Percentiles rank a stretch among this genome's conserved stretches.
Evolutionary conservation across 805 yeast genomes (phyloP).

Genomic region (Candida easanensis): DNA sequence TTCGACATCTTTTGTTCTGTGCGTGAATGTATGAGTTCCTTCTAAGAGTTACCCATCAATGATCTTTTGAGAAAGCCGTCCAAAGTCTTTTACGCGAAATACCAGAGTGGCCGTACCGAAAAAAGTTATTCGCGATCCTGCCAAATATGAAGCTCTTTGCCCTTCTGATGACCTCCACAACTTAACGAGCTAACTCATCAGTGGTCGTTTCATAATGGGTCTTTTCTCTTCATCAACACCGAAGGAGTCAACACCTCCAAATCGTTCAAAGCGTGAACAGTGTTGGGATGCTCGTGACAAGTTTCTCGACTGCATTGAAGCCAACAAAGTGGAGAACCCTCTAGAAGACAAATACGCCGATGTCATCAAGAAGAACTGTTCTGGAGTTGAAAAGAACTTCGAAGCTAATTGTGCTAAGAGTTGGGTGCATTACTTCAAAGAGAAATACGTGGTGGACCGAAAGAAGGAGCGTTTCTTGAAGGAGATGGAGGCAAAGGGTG

Average conservation of each 20-base stretch:
- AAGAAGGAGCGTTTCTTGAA: slow-evolving; percentile 64
- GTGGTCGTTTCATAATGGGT: too few species aligned
- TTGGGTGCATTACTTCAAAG: slow-evolving; percentile 90
- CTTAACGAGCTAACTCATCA: too few species aligned
- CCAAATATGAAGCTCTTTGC: too few species aligned
- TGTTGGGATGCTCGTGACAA: slow-evolving; percentile 92
- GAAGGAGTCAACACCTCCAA: slow-evolving; percentile 42
- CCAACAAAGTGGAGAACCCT: slow-evolving; percentile 65
- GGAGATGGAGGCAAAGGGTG: slow-evolving; percentile 71
- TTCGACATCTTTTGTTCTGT: slow-evolving; percentile 34
- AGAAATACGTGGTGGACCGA: slow-evolving; percentile 77
- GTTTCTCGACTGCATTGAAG: slow-evolving; percentile 73
- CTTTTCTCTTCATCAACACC: slow-evolving; percentile 34
- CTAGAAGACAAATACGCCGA: slow-evolving; percentile 48
- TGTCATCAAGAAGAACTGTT: slow-evolving; percentile 56
- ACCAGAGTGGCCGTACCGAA: too few species aligned
- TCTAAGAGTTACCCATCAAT: too few species aligned
- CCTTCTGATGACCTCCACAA: too few species aligned
- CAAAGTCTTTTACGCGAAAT: too few species aligned
- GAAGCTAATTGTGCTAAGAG: slow-evolving; percentile 76
- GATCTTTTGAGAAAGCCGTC: too few species aligned
- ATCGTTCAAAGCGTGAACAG: slow-evolving; percentile 62
- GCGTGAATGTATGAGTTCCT: background rate
- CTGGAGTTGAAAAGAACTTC: slow-evolving; percentile 52
- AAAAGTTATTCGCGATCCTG: too few species aligned